Evolutionary conservation across 2,329 filamentous ascomycete genomes (phyloP), one percentile per base, ranked within the genome.

Genomic region (Cladophialophora carrionii): DNA sequence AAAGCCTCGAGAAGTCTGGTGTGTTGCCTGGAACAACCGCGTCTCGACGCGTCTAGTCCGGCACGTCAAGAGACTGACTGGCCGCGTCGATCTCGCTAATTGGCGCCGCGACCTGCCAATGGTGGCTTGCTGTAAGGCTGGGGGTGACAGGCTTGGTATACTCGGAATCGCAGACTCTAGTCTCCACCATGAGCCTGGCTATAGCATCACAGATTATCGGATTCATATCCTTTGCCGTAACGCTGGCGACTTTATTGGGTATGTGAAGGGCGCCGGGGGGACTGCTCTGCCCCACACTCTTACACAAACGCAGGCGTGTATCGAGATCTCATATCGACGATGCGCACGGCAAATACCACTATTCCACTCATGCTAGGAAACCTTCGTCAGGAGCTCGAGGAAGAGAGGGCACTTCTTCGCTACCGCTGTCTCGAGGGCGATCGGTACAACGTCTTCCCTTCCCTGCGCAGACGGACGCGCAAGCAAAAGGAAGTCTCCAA

Each of bases 291-390:
- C n/a, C 22, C 29, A n/a, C 22, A 32, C n/a, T 60, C 51, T 64
- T 31, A 60, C 51, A 7, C 12, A 32, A 48, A 24, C 41, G n/a
- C 41, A 64, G 68, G 68, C 5, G 68, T 71, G 32, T 71, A 71
- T 29, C 64, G 64, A 24, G 61, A 62, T 51, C 63, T 69, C 12
- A 61, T 70, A 51, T 68, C 65, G 17, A 69, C 70, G 9, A 64
- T 71, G 57, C 63, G 64, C 22, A 60, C 62, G 48, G 68, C 69
- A 12, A 57, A 63, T 24, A 58, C 55, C 3, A 26, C 56, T 6
- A 71, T 71, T 29, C 70, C 68, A 3, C 53, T 71, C 51, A 55
- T 62, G 48, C 62, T 71, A 9, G 67, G 68, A 24, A 71, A 71
- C 34, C 61, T 71, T 43, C 65, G 65, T 14, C 63, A 71, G 43